phyloP scores from a whole-genome alignment of 441 rosid genomes.

The Croton setiger region DNA sequence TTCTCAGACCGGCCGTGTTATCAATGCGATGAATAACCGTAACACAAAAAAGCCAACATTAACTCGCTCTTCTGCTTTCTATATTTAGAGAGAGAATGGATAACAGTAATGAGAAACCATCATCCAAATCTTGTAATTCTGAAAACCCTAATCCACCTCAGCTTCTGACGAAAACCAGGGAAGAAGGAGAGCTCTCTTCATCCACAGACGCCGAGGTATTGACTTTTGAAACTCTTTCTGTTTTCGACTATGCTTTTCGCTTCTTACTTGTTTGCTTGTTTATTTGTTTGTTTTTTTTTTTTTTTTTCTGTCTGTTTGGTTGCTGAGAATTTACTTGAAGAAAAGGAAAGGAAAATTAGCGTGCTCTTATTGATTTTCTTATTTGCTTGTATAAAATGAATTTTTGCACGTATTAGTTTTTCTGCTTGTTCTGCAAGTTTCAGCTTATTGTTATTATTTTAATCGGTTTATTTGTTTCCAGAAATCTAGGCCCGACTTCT shows the following conservation, averaged over 20 bases:
- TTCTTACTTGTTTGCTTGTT: neutral
- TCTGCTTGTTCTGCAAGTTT: neutral
- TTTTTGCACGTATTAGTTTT: neutral
- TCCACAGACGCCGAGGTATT: conserved; percentile 61
- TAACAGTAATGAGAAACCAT: conserved; percentile 18
- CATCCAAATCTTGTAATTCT: conserved; percentile 13
- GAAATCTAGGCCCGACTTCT: neutral
- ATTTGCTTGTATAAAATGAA: neutral
- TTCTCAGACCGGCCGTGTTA: neutral
- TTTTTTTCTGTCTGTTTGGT: conserved; percentile 6
- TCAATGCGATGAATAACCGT: neutral
- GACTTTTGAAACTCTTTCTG: conserved; percentile 15
- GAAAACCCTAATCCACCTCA: conserved; percentile 27
- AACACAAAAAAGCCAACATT: neutral
- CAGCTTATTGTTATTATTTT: neutral
- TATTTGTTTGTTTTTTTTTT: neutral
- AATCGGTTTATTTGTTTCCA: neutral
- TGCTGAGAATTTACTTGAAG: conserved; percentile 17
- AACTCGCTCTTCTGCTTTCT: neutral
- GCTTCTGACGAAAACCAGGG: conserved; percentile 34
- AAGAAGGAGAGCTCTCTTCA: conserved; percentile 85
- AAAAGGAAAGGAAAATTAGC: neutral
- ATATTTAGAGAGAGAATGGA: conserved; percentile 9
- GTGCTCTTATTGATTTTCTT: neutral
- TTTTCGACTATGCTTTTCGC: neutral